These are phyloP conservation scores for Xylariaceae sp. DNA, from an alignment of 2,329 filamentous ascomycete species.

Conservation along the genomic window DNA sequence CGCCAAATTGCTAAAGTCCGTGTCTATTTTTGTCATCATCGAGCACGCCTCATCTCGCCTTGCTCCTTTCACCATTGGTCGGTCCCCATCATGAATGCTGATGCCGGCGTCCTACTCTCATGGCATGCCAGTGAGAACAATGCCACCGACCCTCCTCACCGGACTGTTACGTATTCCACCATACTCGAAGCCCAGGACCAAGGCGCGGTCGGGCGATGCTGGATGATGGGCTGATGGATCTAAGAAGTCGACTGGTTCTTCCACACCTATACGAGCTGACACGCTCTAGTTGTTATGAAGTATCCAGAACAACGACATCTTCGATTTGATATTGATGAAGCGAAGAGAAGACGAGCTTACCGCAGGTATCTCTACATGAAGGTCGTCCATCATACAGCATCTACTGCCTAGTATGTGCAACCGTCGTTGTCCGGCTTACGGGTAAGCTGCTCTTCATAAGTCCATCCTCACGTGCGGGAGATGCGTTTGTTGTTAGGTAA, in stretches of 20 bases:
- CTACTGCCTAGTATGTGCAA: background rate
- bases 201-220: constrained; percentile 1
- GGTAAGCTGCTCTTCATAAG: background rate
- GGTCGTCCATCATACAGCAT: background rate
- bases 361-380: background rate
- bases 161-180: background rate
- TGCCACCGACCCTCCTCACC: background rate
- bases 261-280: background rate
- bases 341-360: background rate
- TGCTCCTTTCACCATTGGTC: constrained; percentile 4
- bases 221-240: constrained; percentile 9
- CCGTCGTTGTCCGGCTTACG: background rate
- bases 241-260: background rate
- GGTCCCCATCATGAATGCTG: background rate
- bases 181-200: background rate
- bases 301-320: background rate
- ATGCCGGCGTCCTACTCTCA: background rate
- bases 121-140: background rate
- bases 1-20: background rate
- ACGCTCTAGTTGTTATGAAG: background rate
- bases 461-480: background rate
- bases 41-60: background rate
- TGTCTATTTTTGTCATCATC: constrained; percentile 13
- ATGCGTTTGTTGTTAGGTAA: background rate
- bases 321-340: background rate